Evolutionary conservation across 2,329 filamentous ascomycete species (phyloP).

Genomic region (Penicillium sp.): DNA sequence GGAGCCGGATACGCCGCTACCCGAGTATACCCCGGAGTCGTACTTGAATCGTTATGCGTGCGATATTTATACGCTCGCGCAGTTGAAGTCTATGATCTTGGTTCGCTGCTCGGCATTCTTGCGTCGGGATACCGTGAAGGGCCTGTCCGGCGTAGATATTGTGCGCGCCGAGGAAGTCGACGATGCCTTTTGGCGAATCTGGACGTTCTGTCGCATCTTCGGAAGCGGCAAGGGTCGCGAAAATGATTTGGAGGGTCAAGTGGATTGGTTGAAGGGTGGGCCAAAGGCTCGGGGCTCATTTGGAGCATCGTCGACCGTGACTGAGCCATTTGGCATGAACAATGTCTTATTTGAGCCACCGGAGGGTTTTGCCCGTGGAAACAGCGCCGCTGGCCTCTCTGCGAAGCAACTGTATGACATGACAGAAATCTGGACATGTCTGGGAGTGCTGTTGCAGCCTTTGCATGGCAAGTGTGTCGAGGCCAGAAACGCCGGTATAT

Average conservation of each 20-base stretch:
- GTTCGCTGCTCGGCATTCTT: slow-evolving; percentile 60
- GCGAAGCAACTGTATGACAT: slow-evolving; percentile 65
- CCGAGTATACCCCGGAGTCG: slow-evolving; percentile 57
- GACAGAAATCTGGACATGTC: slow-evolving; percentile 66
- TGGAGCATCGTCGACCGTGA: slow-evolving; percentile 48
- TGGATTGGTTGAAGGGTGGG: slow-evolving; percentile 66
- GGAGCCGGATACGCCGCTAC: slow-evolving; percentile 52
- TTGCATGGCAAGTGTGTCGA: slow-evolving; percentile 59
- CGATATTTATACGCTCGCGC: slow-evolving; percentile 58
- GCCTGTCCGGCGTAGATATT: slow-evolving; percentile 54
- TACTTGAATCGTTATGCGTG: slow-evolving; percentile 57
- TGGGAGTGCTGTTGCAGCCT: slow-evolving; percentile 59
- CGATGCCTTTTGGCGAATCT: slow-evolving; percentile 67
- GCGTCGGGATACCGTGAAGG: slow-evolving; percentile 59
- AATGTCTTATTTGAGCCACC: slow-evolving; percentile 60
- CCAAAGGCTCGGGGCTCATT: slow-evolving; percentile 52
- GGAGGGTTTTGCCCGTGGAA: slow-evolving; percentile 62
- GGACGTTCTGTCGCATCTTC: slow-evolving; percentile 68
- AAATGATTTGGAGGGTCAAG: slow-evolving; percentile 62
- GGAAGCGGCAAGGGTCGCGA: slow-evolving; percentile 62
- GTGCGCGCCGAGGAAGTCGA: slow-evolving; percentile 57
- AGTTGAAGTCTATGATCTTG: slow-evolving; percentile 60
- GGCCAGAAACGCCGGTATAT: slow-evolving; percentile 61
- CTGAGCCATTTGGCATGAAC: slow-evolving; percentile 55
- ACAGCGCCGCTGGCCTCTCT: slow-evolving; percentile 55